Conservation (phyloP, 2,329 filamentous ascomycete species). For the Xylariaceae sp. region DNA sequence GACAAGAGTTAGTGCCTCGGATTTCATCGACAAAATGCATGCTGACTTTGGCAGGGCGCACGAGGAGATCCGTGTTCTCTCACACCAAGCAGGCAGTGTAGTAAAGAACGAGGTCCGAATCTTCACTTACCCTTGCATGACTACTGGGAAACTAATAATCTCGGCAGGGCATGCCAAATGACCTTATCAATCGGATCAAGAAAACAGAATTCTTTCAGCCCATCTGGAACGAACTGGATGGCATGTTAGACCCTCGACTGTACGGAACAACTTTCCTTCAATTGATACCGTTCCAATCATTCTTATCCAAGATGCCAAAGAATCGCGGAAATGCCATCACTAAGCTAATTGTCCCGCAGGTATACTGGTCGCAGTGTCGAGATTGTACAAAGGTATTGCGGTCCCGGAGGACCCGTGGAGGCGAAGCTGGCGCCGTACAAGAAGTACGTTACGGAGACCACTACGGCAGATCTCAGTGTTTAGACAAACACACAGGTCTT, state of each 20-base stretch:
- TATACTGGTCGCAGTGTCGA: slow-evolving; percentile 44
- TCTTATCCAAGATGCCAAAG: too few relatives aligned
- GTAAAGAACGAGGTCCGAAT: slow-evolving; percentile 42
- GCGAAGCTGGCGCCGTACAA: slow-evolving; percentile 39
- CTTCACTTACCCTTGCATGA: not conserved
- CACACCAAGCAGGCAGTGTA: slow-evolving; percentile 66
- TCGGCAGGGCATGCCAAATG: slow-evolving; percentile 62
- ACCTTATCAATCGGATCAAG: slow-evolving; percentile 75
- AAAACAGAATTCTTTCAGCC: slow-evolving; percentile 69
- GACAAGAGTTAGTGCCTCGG: slow-evolving; percentile 24
- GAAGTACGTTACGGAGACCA: slow-evolving; percentile 34
- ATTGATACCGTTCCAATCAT: slow-evolving; percentile 15
- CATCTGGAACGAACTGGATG: slow-evolving; percentile 65
- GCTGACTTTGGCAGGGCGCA: slow-evolving; percentile 51
- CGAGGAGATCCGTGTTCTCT: slow-evolving; percentile 80
- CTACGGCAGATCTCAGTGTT: slow-evolving; percentile 39
- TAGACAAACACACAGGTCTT: slow-evolving; percentile 19
- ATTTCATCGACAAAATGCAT: not conserved
- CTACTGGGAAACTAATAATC: not conserved
- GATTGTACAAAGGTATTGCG: slow-evolving; percentile 46
- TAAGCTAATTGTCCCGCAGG: slow-evolving; percentile 4
- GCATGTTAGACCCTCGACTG: slow-evolving; percentile 59
- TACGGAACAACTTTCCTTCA: slow-evolving; percentile 27
- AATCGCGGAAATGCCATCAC: too few relatives aligned
- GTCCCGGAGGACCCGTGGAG: slow-evolving; percentile 37